A percentile compares a stretch with the other conserved stretches of the same genome.
Evolutionary conservation across 352 stramenopile genomes (phyloP).

Genomic region (Globisporangium carolinianum): DNA sequence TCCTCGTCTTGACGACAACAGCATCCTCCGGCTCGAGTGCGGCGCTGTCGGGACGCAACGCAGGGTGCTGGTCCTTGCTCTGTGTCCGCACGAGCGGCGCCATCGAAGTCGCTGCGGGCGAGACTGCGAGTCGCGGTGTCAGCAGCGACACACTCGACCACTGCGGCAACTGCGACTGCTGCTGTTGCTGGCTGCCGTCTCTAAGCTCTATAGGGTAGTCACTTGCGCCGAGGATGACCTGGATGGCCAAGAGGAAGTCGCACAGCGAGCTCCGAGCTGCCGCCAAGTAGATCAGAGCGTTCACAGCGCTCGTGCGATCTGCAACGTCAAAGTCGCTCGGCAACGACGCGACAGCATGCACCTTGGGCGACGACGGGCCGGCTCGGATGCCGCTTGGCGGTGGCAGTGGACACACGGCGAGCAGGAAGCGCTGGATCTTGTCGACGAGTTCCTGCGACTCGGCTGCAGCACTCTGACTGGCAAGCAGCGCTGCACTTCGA

Average conservation of each 20-base stretch:
- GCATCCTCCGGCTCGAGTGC: not conserved
- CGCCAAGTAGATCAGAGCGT: slow-evolving; percentile 47
- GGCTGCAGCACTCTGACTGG: not conserved
- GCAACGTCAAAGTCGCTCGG: slow-evolving; percentile 23
- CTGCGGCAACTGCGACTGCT: not conserved
- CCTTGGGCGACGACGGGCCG: slow-evolving; percentile 25
- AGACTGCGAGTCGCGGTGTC: slow-evolving; percentile 13
- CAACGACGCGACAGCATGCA: slow-evolving; percentile 17
- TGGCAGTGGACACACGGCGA: slow-evolving; percentile 31
- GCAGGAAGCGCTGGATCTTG: slow-evolving; percentile 34
- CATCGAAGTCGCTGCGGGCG: too few relatives aligned
- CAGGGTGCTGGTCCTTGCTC: slow-evolving; percentile 5
- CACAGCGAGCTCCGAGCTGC: slow-evolving; percentile 37
- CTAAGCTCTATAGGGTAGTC: slow-evolving; percentile 14
- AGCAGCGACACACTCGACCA: slow-evolving; percentile 5
- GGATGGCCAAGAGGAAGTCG: slow-evolving; percentile 50
- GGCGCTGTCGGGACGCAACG: not conserved
- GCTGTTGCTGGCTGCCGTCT: slow-evolving; percentile 14
- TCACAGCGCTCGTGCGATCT: slow-evolving; percentile 43
- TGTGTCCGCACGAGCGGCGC: slow-evolving; percentile 6
- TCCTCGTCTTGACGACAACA: not conserved
- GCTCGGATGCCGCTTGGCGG: not conserved
- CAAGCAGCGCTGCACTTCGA: slow-evolving; percentile 3
- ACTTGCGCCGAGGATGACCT: slow-evolving; percentile 39
- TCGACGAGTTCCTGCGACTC: slow-evolving; percentile 22